phyloP scores from a whole-genome alignment of 1,284 basidiomycete genomes.

The Microbotryum scabiosae region DNA sequence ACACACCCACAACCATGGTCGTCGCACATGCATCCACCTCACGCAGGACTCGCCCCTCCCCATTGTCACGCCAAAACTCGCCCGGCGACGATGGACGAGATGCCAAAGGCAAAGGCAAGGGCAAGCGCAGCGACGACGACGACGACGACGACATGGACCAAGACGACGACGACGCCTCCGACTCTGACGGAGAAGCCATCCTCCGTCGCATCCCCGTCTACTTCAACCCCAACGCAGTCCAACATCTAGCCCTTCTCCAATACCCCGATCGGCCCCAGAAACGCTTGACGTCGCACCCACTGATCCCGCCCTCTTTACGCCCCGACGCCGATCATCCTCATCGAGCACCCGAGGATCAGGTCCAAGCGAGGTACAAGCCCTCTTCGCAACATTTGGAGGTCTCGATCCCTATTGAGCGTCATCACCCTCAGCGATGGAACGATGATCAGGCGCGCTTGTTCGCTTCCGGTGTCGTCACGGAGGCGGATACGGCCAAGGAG shows the following conservation, averaged over 20 bases:
- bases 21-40: too few relatives aligned
- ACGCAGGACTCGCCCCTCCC: not conserved
- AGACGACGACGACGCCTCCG: conserved; percentile 7
- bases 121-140: too few relatives aligned
- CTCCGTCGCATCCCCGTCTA: conserved; percentile 32
- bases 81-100: not conserved
- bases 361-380: conserved; percentile 34
- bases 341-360: not conserved
- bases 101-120: not conserved
- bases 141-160: too few relatives aligned
- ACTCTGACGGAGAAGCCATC: conserved; percentile 23
- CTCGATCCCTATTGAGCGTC: conserved; percentile 34
- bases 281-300: conserved; percentile 30
- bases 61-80: not conserved
- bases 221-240: conserved; percentile 29
- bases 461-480: conserved; percentile 31
- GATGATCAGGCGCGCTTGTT: conserved; percentile 31
- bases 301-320: conserved; percentile 34
- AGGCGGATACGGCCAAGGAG: conserved; percentile 17
- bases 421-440: conserved; percentile 31
- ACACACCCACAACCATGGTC: too few relatives aligned
- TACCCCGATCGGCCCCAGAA: conserved; percentile 34
- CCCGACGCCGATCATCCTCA: conserved; percentile 20
- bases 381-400: conserved; percentile 33
- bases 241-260: conserved; percentile 34